A percentile compares a stretch with the other conserved stretches of the same genome.
phyloP scores from a whole-genome alignment of 2,329 filamentous ascomycete genomes.

The Graphilbum fragrans region DNA sequence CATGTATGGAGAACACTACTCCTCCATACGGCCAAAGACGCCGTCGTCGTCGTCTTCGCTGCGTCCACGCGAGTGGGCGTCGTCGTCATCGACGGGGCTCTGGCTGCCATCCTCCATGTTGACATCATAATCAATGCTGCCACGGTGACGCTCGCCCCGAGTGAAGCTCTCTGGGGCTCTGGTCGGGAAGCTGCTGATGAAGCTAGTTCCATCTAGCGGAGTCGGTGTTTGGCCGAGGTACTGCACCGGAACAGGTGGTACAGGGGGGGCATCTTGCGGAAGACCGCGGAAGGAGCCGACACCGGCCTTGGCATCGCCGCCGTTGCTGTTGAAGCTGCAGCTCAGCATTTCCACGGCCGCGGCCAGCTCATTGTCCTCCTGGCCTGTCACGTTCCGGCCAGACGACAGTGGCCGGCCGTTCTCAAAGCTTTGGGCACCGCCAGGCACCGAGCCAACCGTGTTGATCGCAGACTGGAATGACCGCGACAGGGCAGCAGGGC shows the following conservation, averaged over 20 bases:
- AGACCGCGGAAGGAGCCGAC: conserved; percentile 26
- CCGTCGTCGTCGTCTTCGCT: conserved; percentile 89
- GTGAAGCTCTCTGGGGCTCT: conserved; percentile 54
- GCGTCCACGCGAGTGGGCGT: conserved; percentile 46
- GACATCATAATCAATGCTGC: conserved; percentile 33
- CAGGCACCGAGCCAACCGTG: conserved; percentile 38
- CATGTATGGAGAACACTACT: conserved; percentile 37
- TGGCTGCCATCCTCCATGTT: conserved; percentile 57
- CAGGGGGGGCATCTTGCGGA: conserved; percentile 66
- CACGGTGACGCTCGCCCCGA: conserved; percentile 32
- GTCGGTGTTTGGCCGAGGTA: conserved; percentile 49
- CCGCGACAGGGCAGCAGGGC: conserved; percentile 44
- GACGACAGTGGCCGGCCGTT: conserved; percentile 62
- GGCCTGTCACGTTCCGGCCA: conserved; percentile 59
- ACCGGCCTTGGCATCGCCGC: conserved; percentile 46
- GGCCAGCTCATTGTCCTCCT: conserved; percentile 78
- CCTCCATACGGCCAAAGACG: conserved; percentile 94
- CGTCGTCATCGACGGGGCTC: conserved; percentile 52
- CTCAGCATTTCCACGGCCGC: conserved; percentile 83
- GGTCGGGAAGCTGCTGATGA: conserved; percentile 51
- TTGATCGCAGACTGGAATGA: conserved; percentile 60
- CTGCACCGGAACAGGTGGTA: conserved; percentile 73
- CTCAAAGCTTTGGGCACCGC: conserved; percentile 21
- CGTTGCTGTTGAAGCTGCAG: conserved; percentile 76
- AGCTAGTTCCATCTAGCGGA: conserved; percentile 43